phyloP scores from a whole-genome alignment of 2,329 filamentous ascomycete species.

The Rhinocladiella mackenziei region DNA sequence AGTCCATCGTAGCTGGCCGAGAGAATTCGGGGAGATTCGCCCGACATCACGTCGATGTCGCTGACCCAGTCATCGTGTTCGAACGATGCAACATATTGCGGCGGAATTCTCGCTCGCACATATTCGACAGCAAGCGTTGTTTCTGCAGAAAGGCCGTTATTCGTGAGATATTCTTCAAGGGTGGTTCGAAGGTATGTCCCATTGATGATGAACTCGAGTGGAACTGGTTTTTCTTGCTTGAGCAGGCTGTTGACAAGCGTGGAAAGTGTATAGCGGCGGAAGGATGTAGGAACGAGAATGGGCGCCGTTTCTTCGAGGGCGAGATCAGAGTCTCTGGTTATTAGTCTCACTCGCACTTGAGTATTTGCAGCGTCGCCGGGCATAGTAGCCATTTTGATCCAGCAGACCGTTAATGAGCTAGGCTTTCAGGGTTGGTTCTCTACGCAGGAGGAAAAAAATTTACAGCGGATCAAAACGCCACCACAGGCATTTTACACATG shows the following conservation, averaged over 20 bases:
- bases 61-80: constrained; percentile 98
- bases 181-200: constrained; percentile 85
- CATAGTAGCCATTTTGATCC: constrained; percentile 5
- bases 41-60: constrained; percentile 74
- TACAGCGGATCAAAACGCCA: background rate
- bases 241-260: constrained; percentile 61
- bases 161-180: constrained; percentile 82
- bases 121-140: constrained; percentile 86
- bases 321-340: constrained; percentile 51
- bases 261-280: constrained; percentile 58
- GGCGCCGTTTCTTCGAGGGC: constrained; percentile 52
- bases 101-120: constrained; percentile 84
- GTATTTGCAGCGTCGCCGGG: constrained; percentile 18
- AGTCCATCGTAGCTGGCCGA: constrained; percentile 92
- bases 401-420: background rate
- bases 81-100: constrained; percentile 83
- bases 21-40: constrained; percentile 63
- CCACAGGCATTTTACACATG: background rate
- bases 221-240: constrained; percentile 49
- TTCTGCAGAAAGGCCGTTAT: constrained; percentile 84
- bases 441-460: background rate
- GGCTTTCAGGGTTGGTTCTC: too few species aligned
- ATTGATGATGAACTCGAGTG: constrained; percentile 89
- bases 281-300: constrained; percentile 54
- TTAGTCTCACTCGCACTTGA: constrained; percentile 55